A percentile compares a stretch with the other conserved stretches of the same genome.
phyloP scores from a whole-genome alignment of 2,329 filamentous ascomycete genomes.

The Simplicillium sp. region DNA sequence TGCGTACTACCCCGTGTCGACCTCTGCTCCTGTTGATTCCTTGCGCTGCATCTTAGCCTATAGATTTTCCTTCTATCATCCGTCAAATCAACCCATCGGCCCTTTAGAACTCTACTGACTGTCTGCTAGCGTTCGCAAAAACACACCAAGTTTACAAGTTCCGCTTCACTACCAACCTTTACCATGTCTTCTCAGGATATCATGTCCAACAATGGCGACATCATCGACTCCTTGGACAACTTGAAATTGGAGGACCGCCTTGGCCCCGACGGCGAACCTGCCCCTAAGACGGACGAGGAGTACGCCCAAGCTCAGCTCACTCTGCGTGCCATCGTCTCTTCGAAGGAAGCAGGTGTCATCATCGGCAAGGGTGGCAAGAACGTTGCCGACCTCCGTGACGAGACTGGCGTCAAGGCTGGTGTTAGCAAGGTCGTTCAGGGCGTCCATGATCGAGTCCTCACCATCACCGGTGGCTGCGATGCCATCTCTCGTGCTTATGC shows the following conservation, averaged over 20 bases:
- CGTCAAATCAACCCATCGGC: too few relatives aligned
- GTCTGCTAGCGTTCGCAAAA: too few relatives aligned
- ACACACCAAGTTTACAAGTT: too few relatives aligned
- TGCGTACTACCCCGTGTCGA: too few relatives aligned
- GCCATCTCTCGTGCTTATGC: slow-evolving; percentile 88
- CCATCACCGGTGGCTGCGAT: slow-evolving; percentile 83
- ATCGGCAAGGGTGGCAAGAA: slow-evolving; percentile 99
- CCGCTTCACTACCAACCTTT: slow-evolving; percentile 9
- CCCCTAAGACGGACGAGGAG: slow-evolving; percentile 91
- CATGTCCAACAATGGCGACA: slow-evolving; percentile 49
- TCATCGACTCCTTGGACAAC: slow-evolving; percentile 53
- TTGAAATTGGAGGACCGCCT: slow-evolving; percentile 58
- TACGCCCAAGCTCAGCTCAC: slow-evolving; percentile 90
- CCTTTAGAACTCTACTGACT: too few relatives aligned
- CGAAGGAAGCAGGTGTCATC: slow-evolving; percentile 97
- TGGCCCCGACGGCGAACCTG: slow-evolving; percentile 65
- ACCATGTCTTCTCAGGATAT: slow-evolving; percentile 57
- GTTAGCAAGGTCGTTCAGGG: slow-evolving; percentile 98
- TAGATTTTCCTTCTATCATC: too few relatives aligned
- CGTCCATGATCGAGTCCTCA: slow-evolving; percentile 93
- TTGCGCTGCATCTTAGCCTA: too few relatives aligned
- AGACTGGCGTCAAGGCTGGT: slow-evolving; percentile 95
- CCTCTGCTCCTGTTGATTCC: too few relatives aligned
- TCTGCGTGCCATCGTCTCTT: slow-evolving; percentile 93
- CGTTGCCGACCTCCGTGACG: slow-evolving; percentile 90